Evolutionary conservation across 163 green algal species (phyloP).

Genomic region (Scenedesmus sp.): DNA sequence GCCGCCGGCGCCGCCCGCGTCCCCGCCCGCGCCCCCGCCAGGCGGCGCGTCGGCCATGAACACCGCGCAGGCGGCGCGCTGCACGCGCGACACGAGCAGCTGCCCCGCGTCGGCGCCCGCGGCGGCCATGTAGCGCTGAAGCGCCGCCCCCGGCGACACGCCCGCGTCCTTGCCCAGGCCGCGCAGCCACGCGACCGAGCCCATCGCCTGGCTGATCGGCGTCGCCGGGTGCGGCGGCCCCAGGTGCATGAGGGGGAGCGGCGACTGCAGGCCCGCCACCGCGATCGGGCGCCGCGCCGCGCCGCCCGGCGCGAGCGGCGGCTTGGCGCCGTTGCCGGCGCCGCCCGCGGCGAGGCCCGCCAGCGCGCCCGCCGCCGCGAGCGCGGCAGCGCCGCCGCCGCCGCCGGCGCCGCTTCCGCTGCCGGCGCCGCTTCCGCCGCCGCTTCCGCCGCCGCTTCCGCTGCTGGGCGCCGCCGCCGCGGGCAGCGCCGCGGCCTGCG

Average conservation of each 20-base stretch:
- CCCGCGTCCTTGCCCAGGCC: conserved; percentile 29
- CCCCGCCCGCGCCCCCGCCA: conserved; percentile 27
- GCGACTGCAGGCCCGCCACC: conserved; percentile 48
- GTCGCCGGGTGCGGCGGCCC: conserved; percentile 46
- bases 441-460: not conserved
- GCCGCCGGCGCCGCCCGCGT: not conserved
- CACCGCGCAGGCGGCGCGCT: conserved; percentile 12
- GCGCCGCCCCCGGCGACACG: not conserved
- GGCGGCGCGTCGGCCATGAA: not conserved
- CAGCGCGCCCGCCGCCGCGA: conserved; percentile 12
- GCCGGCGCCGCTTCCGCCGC: not conserved
- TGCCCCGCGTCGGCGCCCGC: conserved; percentile 8
- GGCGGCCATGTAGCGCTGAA: conserved; percentile 33
- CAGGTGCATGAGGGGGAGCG: conserved; percentile 57
- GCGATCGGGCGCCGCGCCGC: conserved; percentile 2
- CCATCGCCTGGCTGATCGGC: conserved; percentile 66
- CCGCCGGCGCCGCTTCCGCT: not conserved
- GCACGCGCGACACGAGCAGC: conserved; percentile 17
- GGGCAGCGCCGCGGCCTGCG: too few relatives aligned
- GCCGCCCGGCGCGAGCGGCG: conserved; percentile 40
- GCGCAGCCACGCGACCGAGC: conserved; percentile 63
- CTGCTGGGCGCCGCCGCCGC: conserved; percentile 7
- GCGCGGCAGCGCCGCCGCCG: not conserved
- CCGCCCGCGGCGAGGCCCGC: conserved; percentile 25
- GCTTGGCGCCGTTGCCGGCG: conserved; percentile 9